phyloP scores from a whole-genome alignment of 306 rosid genomes.

The Ammopiptanthus mongolicus region DNA sequence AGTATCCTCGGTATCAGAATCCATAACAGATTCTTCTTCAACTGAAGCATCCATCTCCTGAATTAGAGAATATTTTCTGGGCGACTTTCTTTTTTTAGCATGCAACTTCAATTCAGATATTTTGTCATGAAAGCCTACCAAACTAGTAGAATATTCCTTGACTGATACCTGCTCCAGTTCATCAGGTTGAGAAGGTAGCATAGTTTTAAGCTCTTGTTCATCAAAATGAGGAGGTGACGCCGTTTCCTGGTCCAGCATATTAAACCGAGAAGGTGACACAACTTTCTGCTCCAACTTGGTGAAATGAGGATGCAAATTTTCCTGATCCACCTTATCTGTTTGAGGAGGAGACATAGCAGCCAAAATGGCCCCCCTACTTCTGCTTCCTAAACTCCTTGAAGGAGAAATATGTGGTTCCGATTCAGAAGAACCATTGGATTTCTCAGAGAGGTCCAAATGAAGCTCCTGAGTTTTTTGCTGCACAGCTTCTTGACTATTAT shows the following conservation, averaged over 20 bases:
- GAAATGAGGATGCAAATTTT: slow-evolving; percentile 17
- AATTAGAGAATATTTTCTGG: slow-evolving; percentile 28
- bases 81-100: slow-evolving; percentile 24
- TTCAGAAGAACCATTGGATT: slow-evolving; percentile 36
- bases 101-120: slow-evolving; percentile 23
- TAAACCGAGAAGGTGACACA: neutral
- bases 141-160: slow-evolving; percentile 21
- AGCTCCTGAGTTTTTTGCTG: slow-evolving; percentile 34
- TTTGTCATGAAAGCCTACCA: slow-evolving; percentile 14
- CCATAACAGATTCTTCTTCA: slow-evolving; percentile 32
- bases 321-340: slow-evolving; percentile 27
- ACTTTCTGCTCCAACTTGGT: slow-evolving; percentile 30
- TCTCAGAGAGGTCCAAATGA: slow-evolving; percentile 39
- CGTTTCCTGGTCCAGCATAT: slow-evolving; percentile 25
- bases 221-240: slow-evolving; percentile 1
- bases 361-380: slow-evolving; percentile 45
- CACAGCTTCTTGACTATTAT: slow-evolving; percentile 28
- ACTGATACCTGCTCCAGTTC: slow-evolving; percentile 23
- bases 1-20: slow-evolving; percentile 57
- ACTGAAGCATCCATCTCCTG: slow-evolving; percentile 2
- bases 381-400: slow-evolving; percentile 30
- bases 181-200: slow-evolving; percentile 18
- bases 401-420: slow-evolving; percentile 19
- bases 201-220: neutral
- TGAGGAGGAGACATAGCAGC: slow-evolving; percentile 25